Evolutionary conservation across 225 moss, liverwort and hornwort species (phyloP).

Genomic region (Bryum argenteum): DNA sequence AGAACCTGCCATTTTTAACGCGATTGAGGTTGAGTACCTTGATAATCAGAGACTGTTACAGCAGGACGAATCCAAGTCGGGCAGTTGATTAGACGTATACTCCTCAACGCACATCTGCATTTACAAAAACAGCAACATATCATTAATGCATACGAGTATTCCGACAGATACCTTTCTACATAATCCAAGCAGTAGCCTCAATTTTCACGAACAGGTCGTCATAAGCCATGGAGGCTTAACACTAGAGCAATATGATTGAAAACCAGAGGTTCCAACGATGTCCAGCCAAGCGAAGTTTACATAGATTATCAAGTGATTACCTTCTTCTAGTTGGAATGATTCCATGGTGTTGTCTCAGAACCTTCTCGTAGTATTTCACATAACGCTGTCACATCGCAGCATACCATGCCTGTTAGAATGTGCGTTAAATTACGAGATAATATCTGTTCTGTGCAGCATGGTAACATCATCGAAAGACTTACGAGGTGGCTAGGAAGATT

Average conservation of each 20-base stretch:
- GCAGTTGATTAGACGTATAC: constrained; percentile 85
- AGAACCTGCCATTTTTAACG: neutral
- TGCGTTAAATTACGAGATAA: neutral
- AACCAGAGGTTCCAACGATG: neutral
- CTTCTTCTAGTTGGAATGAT: constrained; percentile 43
- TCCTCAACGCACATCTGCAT: constrained; percentile 83
- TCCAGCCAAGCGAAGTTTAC: constrained; percentile 9
- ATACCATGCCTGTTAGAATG: neutral
- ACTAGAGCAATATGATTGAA: too few species aligned
- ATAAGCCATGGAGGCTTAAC: too few species aligned
- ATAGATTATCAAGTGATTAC: constrained; percentile 16
- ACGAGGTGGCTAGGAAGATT: constrained; percentile 89
- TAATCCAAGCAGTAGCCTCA: too few species aligned
- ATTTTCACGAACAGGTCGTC: too few species aligned
- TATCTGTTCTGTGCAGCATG: too few species aligned
- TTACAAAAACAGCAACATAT: neutral
- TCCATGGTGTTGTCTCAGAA: constrained; percentile 69
- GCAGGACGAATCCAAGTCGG: constrained; percentile 95
- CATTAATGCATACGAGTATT: too few species aligned
- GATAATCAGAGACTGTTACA: constrained; percentile 79
- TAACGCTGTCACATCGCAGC: constrained; percentile 60
- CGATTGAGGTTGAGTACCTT: constrained; percentile 45
- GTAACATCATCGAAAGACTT: constrained; percentile 24
- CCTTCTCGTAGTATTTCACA: constrained; percentile 91
- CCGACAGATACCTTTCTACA: too few species aligned